These are phyloP conservation scores for Periconia sp. DNA, from an alignment of 2,329 filamentous ascomycete species.

Conservation along the genomic window DNA sequence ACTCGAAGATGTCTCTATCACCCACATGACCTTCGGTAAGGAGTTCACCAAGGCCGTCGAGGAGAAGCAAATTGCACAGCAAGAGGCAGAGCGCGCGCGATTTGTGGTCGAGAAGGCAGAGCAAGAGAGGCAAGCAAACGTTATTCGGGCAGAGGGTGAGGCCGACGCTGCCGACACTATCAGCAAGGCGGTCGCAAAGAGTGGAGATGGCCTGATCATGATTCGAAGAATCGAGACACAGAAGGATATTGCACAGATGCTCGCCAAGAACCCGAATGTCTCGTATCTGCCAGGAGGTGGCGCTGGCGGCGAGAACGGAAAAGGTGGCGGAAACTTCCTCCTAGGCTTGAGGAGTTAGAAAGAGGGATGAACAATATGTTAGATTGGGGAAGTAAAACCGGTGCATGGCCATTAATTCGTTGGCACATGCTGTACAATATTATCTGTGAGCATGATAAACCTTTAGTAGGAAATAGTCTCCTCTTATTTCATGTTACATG, in stretches of 20 bases:
- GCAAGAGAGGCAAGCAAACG: slow-evolving; percentile 98
- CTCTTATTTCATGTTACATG: slow-evolving; percentile 27
- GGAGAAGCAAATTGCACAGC: slow-evolving; percentile 99
- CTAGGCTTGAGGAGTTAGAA: slow-evolving; percentile 65
- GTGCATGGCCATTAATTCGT: slow-evolving; percentile 25
- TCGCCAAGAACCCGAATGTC: slow-evolving; percentile 91
- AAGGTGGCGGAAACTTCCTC: slow-evolving; percentile 68
- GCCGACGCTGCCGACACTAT: slow-evolving; percentile 97
- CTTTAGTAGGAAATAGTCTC: slow-evolving; percentile 43
- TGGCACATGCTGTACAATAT: slow-evolving; percentile 41
- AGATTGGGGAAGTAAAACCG: slow-evolving; percentile 5
- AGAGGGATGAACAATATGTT: slow-evolving; percentile 4
- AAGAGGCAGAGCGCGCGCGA: slow-evolving; percentile 94
- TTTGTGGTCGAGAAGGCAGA: slow-evolving; percentile 99
- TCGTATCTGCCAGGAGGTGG: slow-evolving; percentile 81
- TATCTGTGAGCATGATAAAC: slow-evolving; percentile 28
- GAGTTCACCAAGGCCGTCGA: slow-evolving; percentile 99
- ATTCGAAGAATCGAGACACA: slow-evolving; percentile 97
- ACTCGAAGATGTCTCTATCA: slow-evolving; percentile 98
- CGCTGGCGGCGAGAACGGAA: slow-evolving; percentile 62
- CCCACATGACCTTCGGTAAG: slow-evolving; percentile 99
- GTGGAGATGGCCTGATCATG: slow-evolving; percentile 90
- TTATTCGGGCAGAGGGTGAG: slow-evolving; percentile 97
- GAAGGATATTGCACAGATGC: slow-evolving; percentile 90
- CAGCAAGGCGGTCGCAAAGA: slow-evolving; percentile 89